Evolutionary conservation across 768 basidiomycete genomes (phyloP).

Genomic region (Suillus tomentosus): DNA sequence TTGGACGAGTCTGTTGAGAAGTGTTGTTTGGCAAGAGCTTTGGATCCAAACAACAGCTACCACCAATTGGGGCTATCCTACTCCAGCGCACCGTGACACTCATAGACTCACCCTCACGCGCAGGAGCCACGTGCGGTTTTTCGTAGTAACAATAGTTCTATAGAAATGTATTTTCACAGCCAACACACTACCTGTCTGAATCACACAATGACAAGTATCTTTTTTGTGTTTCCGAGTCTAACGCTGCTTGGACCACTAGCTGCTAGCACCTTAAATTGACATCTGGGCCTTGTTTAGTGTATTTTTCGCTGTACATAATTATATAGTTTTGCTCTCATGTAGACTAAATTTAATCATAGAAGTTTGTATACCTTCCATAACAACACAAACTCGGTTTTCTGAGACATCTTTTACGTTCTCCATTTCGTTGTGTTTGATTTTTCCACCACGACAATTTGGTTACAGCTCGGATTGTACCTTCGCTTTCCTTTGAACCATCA

Average conservation of each 20-base stretch:
- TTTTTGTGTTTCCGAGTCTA: background rate
- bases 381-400: slow-evolving; percentile 15
- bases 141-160: background rate
- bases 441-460: slow-evolving; percentile 10
- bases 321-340: background rate
- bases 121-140: slow-evolving; percentile 3
- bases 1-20: slow-evolving; percentile 14
- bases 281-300: background rate
- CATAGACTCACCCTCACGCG: background rate
- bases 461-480: slow-evolving; percentile 1
- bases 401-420: slow-evolving; percentile 28
- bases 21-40: slow-evolving; percentile 38
- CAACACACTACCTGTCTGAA: background rate
- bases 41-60: slow-evolving; percentile 32
- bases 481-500: slow-evolving; percentile 17
- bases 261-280: background rate
- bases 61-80: slow-evolving; percentile 9
- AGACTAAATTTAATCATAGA: slow-evolving; percentile 11
- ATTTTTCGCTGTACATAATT: background rate
- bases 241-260: background rate
- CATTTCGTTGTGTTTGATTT: slow-evolving; percentile 15
- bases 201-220: background rate
- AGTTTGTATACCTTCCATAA: slow-evolving; percentile 13
- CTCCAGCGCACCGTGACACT: background rate
- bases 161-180: background rate